phyloP scores from a whole-genome alignment of 257 asterid species.

The Sherardia arvensis region DNA sequence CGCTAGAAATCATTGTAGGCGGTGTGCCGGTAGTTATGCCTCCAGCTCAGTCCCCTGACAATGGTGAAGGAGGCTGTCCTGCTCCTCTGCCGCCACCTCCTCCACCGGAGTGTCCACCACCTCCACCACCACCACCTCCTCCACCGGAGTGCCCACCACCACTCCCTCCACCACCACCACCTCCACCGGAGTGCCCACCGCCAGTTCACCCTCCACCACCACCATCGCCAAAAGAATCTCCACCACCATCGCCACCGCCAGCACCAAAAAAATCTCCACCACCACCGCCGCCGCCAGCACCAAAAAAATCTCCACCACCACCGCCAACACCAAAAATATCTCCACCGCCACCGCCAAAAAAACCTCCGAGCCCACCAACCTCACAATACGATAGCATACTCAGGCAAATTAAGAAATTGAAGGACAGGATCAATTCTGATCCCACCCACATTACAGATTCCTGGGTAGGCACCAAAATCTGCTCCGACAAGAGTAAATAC shows the following conservation, averaged over 20 bases:
- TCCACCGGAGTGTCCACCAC: not conserved
- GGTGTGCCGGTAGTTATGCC: conserved; percentile 15
- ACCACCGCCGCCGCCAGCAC: not conserved
- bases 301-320: not conserved
- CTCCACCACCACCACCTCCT: not conserved
- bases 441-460: conserved; percentile 15
- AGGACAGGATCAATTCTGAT: conserved; percentile 9
- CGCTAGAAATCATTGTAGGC: conserved; percentile 30
- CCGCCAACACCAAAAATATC: not conserved
- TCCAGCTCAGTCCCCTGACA: conserved; percentile 17
- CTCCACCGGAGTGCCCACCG: conserved; percentile 3
- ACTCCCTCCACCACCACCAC: not conserved
- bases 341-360: not conserved
- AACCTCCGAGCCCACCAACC: not conserved
- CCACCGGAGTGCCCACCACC: conserved; percentile 2
- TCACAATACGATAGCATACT: not conserved
- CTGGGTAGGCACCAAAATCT: conserved; percentile 39
- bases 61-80: conserved; percentile 27
- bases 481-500: conserved; percentile 30
- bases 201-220: not conserved
- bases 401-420: conserved; percentile 25
- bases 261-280: not conserved
- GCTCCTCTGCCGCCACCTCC: conserved; percentile 16
- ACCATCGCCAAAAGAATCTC: not conserved
- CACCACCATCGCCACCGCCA: not conserved